Conservation (phyloP, 495 filamentous ascomycete species). For the Cryomyces antarcticus region DNA sequence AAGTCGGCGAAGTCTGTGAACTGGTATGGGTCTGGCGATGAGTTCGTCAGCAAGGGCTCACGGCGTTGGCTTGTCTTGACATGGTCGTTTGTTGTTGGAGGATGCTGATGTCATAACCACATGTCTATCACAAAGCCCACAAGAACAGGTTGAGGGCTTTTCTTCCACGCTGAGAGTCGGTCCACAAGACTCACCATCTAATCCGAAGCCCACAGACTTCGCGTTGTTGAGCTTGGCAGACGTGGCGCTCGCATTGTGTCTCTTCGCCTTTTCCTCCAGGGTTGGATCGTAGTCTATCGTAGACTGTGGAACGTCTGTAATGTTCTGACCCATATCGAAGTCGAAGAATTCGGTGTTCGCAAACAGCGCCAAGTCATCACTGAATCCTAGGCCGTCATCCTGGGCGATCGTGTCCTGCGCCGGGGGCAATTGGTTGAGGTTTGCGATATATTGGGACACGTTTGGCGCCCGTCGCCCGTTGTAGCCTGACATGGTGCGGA, state of each 20-base stretch:
- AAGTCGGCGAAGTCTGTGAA: conserved; percentile 1
- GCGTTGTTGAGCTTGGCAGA: no score
- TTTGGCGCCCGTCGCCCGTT: conserved; percentile 54
- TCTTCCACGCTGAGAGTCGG: no score
- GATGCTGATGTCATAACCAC: no score
- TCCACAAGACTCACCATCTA: no score
- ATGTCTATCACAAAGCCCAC: no score
- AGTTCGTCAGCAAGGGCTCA: no score
- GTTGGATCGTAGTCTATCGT: conserved; percentile 10
- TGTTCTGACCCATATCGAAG: conserved; percentile 46
- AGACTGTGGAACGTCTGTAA: conserved; percentile 10
- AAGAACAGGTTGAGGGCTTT: no score
- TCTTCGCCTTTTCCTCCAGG: conserved; percentile 2
- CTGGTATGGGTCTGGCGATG: conserved; percentile 1
- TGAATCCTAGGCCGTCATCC: conserved; percentile 34
- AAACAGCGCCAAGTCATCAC: conserved; percentile 67
- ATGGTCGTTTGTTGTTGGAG: no score
- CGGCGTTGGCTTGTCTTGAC: no score
- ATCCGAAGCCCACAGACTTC: no score
- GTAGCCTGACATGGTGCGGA: conserved; percentile 46
- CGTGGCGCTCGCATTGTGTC: conserved; percentile 4
- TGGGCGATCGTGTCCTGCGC: conserved; percentile 43
- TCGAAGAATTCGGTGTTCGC: conserved; percentile 90
- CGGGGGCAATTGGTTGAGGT: conserved; percentile 59
- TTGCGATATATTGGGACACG: conserved; percentile 71